Evolutionary conservation across 1,139 yeast genomes (phyloP).

Genomic region (Sugiyamaella paludigena): DNA sequence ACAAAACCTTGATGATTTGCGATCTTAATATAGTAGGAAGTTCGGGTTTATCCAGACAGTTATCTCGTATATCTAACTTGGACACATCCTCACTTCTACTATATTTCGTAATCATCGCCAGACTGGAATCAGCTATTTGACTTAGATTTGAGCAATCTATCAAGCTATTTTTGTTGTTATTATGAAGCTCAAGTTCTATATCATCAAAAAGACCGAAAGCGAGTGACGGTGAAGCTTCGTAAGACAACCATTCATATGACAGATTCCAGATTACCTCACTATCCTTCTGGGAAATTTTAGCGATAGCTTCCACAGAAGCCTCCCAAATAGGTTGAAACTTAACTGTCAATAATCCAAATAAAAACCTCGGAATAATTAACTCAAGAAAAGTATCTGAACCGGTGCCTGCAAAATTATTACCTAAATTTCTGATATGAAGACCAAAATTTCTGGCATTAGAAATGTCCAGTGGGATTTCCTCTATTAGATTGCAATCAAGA

Average conservation of each 20-base stretch:
- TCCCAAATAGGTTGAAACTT: conserved; percentile 86
- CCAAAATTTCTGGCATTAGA: conserved; percentile 74
- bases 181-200: not conserved
- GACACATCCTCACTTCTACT: conserved; percentile 2
- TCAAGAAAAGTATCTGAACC: conserved; percentile 43
- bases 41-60: not conserved
- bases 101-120: conserved; percentile 4
- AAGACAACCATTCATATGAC: conserved; percentile 42
- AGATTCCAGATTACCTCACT: conserved; percentile 57
- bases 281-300: conserved; percentile 46
- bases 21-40: conserved; percentile 10
- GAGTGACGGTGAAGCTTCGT: not conserved
- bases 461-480: conserved; percentile 67
- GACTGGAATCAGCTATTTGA: conserved; percentile 1
- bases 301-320: conserved; percentile 62
- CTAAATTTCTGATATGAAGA: conserved; percentile 64
- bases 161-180: too few species aligned
- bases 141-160: conserved; percentile 11
- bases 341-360: conserved; percentile 72
- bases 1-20: conserved; percentile 39
- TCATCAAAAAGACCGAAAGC: conserved; percentile 9
- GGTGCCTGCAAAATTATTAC: conserved; percentile 46
- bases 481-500: conserved; percentile 54
- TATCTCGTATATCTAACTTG: conserved; percentile 2
- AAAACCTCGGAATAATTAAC: conserved; percentile 50